Percentiles rank a stretch among this genome's conserved stretches.
phyloP scores from a whole-genome alignment of 176 grass and related monocot species.

The Pontederia paniculata region DNA sequence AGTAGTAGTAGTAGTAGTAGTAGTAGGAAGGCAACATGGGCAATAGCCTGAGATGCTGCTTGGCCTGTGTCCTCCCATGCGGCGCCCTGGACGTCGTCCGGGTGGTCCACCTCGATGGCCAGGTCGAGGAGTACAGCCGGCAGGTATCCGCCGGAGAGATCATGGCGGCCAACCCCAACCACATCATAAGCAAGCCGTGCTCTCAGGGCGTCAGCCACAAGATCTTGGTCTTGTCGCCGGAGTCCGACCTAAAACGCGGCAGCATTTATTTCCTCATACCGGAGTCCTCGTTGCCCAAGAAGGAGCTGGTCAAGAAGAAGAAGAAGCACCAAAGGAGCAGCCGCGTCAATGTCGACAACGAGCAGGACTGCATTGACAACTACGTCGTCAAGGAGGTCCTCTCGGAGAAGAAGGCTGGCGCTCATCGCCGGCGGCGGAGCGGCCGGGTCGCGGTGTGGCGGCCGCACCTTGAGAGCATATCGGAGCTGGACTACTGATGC shows the following conservation, averaged over 20 bases:
- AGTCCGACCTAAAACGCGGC: constrained; percentile 85
- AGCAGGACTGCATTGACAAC: constrained; percentile 53
- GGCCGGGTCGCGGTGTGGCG: constrained; percentile 56
- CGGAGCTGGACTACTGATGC: constrained; percentile 22
- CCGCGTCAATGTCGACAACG: constrained; percentile 13
- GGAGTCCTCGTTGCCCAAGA: constrained; percentile 30
- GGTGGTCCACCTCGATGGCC: constrained; percentile 79
- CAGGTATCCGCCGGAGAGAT: constrained; percentile 40
- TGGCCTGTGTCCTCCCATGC: constrained; percentile 82
- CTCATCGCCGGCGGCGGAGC: constrained; percentile 40
- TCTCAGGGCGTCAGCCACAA: constrained; percentile 46
- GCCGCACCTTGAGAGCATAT: constrained; percentile 72
- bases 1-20: not conserved
- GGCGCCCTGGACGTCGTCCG: constrained; percentile 79
- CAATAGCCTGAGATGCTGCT: constrained; percentile 82
- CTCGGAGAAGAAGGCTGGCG: constrained; percentile 31
- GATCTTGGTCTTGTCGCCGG: constrained; percentile 66
- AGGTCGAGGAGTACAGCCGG: constrained; percentile 72
- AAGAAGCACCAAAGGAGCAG: constrained; percentile 16
- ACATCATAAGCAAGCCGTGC: constrained; percentile 61
- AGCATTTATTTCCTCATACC: constrained; percentile 90
- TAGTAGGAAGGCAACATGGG: constrained; percentile 47
- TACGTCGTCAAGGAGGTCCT: constrained; percentile 50
- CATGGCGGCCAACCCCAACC: constrained; percentile 68
- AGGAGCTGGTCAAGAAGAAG: constrained; percentile 33